These are phyloP conservation scores for Colletotrichum noveboracense DNA, from an alignment of 2,329 filamentous ascomycete genomes.

Conservation along the genomic window DNA sequence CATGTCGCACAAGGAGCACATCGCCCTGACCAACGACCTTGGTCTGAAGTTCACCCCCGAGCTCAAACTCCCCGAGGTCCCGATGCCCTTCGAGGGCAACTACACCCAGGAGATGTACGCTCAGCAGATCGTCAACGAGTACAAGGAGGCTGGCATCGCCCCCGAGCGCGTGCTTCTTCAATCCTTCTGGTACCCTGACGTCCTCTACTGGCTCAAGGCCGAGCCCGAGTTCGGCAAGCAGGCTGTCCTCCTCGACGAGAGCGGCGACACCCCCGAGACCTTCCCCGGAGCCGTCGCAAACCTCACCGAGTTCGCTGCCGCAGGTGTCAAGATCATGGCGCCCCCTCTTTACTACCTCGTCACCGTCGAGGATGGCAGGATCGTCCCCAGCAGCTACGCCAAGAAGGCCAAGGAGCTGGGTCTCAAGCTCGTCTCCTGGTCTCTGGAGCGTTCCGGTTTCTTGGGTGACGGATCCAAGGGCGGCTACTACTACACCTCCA, in stretches of 20 bases:
- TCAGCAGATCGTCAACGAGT: slow-evolving; percentile 69
- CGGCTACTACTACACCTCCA: slow-evolving; percentile 62
- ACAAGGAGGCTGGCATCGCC: slow-evolving; percentile 56
- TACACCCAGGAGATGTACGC: slow-evolving; percentile 71
- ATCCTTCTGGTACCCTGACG: slow-evolving; percentile 68
- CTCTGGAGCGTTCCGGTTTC: slow-evolving; percentile 69
- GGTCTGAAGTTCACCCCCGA: slow-evolving; percentile 71
- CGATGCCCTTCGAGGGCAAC: slow-evolving; percentile 69
- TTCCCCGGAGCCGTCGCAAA: slow-evolving; percentile 60
- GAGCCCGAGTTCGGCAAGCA: slow-evolving; percentile 66
- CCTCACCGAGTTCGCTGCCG: slow-evolving; percentile 58
- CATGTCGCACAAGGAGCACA: slow-evolving; percentile 66
- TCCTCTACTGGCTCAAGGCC: slow-evolving; percentile 70
- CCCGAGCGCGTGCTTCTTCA: slow-evolving; percentile 64
- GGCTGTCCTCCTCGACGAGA: slow-evolving; percentile 70
- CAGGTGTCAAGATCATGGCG: slow-evolving; percentile 66
- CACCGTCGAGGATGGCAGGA: slow-evolving; percentile 53
- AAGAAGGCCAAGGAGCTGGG: slow-evolving; percentile 63
- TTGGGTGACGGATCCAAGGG: slow-evolving; percentile 53
- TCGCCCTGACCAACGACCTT: slow-evolving; percentile 60
- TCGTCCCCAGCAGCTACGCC: slow-evolving; percentile 70
- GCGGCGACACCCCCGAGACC: slow-evolving; percentile 56
- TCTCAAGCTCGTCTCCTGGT: slow-evolving; percentile 72
- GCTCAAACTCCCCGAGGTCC: slow-evolving; percentile 70
- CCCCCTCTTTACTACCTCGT: slow-evolving; percentile 70